Conservation (phyloP, 805 yeast genomes). For the Yamadazyma philogaea region DNA sequence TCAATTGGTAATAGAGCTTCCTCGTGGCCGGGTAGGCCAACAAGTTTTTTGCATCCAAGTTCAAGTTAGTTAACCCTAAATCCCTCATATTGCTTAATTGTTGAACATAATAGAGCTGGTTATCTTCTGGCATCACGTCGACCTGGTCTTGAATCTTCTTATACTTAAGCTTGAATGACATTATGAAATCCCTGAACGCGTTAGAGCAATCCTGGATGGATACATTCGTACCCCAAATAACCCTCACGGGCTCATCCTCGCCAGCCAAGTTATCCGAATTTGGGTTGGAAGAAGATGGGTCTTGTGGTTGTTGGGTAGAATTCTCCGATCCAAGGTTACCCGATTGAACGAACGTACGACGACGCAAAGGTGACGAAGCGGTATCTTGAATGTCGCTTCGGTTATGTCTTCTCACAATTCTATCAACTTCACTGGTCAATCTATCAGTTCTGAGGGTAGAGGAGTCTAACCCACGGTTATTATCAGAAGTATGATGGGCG, state of each 20-base stretch:
- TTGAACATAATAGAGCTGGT: constrained; percentile 69
- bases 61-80: constrained; percentile 76
- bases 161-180: constrained; percentile 77
- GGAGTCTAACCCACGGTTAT: constrained; percentile 26
- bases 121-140: constrained; percentile 53
- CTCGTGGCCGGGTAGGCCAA: constrained; percentile 71
- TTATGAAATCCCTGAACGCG: constrained; percentile 75
- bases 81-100: constrained; percentile 71
- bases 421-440: constrained; percentile 41
- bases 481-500: constrained; percentile 36
- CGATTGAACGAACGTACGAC: constrained; percentile 56
- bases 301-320: constrained; percentile 7
- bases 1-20: constrained; percentile 78
- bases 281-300: constrained; percentile 24
- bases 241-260: constrained; percentile 72
- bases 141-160: constrained; percentile 50
- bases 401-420: constrained; percentile 47
- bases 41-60: constrained; percentile 79
- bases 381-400: constrained; percentile 80
- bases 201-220: constrained; percentile 84
- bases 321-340: constrained; percentile 6
- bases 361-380: constrained; percentile 63
- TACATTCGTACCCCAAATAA: constrained; percentile 98
- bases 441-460: constrained; percentile 44
- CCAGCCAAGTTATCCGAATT: constrained; percentile 24